Evolutionary conservation across 2,329 filamentous ascomycete genomes (phyloP).

Genomic region (Purpureocillium takamizusanense): DNA sequence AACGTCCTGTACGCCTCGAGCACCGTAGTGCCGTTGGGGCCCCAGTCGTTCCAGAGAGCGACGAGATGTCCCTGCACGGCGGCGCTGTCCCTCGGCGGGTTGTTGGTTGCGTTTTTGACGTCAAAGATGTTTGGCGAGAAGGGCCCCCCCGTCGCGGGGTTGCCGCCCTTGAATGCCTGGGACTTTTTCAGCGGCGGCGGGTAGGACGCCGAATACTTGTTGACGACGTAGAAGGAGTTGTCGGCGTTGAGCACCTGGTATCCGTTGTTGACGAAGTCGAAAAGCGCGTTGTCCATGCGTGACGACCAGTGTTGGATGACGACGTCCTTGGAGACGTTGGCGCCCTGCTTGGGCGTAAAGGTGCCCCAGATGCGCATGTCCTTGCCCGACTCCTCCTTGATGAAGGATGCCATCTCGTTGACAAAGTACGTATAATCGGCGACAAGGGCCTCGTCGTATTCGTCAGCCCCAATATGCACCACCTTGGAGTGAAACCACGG

Average conservation of each 20-base stretch:
- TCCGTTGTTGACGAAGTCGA: conserved; percentile 9
- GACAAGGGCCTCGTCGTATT: conserved; percentile 33
- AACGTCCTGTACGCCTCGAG: conserved; percentile 10
- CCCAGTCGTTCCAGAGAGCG: conserved; percentile 11
- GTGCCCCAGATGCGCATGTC: conserved; percentile 43
- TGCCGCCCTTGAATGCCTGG: conserved; percentile 10
- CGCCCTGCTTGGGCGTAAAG: conserved; percentile 4
- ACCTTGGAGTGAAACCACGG: conserved; percentile 44
- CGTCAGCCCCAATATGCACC: conserved; percentile 45
- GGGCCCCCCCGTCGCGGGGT: conserved; percentile 1
- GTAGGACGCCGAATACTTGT: conserved; percentile 13
- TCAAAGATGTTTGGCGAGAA: conserved; percentile 10
- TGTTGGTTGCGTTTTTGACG: conserved; percentile 8
- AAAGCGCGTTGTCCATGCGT: conserved; percentile 9
- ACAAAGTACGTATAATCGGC: conserved; percentile 37
- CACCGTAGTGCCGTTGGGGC: conserved; percentile 5
- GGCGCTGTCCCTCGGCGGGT: conserved; percentile 5
- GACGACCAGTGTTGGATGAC: conserved; percentile 22
- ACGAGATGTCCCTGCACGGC: conserved; percentile 7
- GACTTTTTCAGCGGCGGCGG: conserved; percentile 11
- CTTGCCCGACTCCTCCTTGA: conserved; percentile 28
- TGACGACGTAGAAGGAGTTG: conserved; percentile 10
- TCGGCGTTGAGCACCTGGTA: conserved; percentile 11
- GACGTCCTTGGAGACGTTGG: conserved; percentile 5
- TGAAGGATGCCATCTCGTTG: conserved; percentile 36